Evolutionary conservation across 208 protist species (phyloP), one percentile per base, ranked within the genome.

Genomic region (Endotrypanum monterogeii): DNA sequence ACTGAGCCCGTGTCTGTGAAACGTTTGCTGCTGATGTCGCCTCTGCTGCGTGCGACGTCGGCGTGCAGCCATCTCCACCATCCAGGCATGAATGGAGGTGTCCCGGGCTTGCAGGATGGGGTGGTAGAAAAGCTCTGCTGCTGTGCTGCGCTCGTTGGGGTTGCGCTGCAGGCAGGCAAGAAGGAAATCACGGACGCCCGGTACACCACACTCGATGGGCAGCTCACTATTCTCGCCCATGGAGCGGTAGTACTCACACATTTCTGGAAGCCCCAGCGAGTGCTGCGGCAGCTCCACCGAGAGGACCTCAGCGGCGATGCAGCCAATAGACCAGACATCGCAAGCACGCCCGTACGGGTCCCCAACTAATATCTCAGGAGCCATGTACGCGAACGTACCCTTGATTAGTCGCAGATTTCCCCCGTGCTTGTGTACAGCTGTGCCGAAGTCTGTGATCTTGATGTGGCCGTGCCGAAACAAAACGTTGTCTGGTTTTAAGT

Each of bases 321-420:
- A 98, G 28, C 96, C 96, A 70, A 98, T 88, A 11, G 94, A 98
- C 95, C 96, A 99, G 57, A 99, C 87, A 83, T 99, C 96, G 66
- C 98, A 97, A 56, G 90, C 86, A n/a, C 90, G 86, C 61, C 89
- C 93, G 75, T 98, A 99, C 58, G 87, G 77, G 18, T 95, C 84
- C 7, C 92, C 91, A 1, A 98, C 71, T 6, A 98, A 68, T 18
- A 98, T 94, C 78, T 98, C 91, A 7, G 94, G 94, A 0, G 97
- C 95, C 86, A 97, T 97, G 83, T 98, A 98, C 11, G 83, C 85
- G 75, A 96, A 87, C 6, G 92, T 95, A 35, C 92, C 90, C 28
- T 87, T 89, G 44, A 94, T 78, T n/a, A 85, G 80, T 32, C 58
- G 80, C 23, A 93, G 77, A 30, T 86, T 78, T 5, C 58, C 86